Conservation (phyloP, 2,329 filamentous ascomycete species). For the Lachnum nothofagi region DNA sequence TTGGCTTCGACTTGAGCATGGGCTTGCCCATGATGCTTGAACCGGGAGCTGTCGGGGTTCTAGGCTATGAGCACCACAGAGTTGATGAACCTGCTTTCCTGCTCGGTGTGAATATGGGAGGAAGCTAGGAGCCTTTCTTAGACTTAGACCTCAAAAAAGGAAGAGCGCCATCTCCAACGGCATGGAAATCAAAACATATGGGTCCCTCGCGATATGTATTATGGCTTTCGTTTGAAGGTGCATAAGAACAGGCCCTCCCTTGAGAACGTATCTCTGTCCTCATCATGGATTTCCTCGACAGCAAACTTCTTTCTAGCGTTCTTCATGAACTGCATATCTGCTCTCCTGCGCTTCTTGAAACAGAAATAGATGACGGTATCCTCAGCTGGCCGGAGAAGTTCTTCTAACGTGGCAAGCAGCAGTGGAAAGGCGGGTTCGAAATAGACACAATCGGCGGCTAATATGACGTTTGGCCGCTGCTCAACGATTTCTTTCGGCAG, state of each 20-base stretch:
- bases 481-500: conserved; percentile 49
- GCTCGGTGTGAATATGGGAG: conserved; percentile 33
- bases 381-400: conserved; percentile 69
- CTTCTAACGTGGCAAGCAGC: conserved; percentile 69
- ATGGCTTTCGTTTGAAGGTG: conserved; percentile 44
- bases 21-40: conserved; percentile 36
- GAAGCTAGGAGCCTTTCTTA: too few species aligned
- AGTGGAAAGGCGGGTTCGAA: conserved; percentile 93
- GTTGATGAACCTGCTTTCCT: conserved; percentile 36
- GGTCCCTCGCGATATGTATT: neutral
- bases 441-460: conserved; percentile 97
- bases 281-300: conserved; percentile 58
- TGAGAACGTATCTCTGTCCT: conserved; percentile 53
- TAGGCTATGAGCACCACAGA: conserved; percentile 36
- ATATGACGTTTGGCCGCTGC: conserved; percentile 68
- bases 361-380: conserved; percentile 69
- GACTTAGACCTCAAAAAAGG: too few species aligned
- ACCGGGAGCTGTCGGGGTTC: conserved; percentile 36
- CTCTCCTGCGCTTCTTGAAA: conserved; percentile 87
- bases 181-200: too few species aligned
- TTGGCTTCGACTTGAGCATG: conserved; percentile 38
- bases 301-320: conserved; percentile 62
- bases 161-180: neutral
- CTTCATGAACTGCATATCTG: conserved; percentile 71
- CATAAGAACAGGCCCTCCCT: conserved; percentile 58